A percentile compares a stretch with the other conserved stretches of the same genome.
These are phyloP conservation scores for Gracilariopsis chorda DNA, from an alignment of 23 red algal species.

Conservation along the genomic window DNA sequence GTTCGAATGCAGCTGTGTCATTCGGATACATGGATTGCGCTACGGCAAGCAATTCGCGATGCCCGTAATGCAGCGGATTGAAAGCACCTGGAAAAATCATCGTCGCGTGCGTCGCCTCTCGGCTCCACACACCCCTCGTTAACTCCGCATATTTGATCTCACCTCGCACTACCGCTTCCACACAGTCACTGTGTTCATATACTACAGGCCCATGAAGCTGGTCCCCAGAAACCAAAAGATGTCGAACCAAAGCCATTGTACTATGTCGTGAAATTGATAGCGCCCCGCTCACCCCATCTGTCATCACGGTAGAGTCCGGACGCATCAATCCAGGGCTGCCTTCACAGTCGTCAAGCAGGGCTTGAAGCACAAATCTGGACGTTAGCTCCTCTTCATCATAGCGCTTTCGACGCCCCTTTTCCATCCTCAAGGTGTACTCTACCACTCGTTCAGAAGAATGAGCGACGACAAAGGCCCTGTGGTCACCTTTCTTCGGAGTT, in stretches of 20 bases:
- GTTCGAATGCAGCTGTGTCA: conserved; percentile 59
- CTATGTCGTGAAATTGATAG: conserved; percentile 32
- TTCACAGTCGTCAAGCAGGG: conserved; percentile 51
- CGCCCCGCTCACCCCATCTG: neutral
- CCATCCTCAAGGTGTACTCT: conserved; percentile 41
- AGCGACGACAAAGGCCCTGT: conserved; percentile 48
- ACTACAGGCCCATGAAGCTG: conserved; percentile 30
- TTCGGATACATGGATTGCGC: conserved; percentile 60
- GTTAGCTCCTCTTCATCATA: conserved; percentile 45
- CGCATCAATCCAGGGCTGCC: neutral
- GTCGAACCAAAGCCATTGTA: conserved; percentile 42
- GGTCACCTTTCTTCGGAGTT: conserved; percentile 30
- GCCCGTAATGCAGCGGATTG: conserved; percentile 91
- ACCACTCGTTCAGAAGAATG: conserved; percentile 4
- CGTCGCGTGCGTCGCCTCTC: conserved; percentile 43
- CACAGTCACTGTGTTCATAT: conserved; percentile 12
- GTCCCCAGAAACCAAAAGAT: conserved; percentile 41
- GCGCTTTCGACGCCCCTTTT: conserved; percentile 39
- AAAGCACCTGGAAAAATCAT: conserved; percentile 81
- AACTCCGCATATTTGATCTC: conserved; percentile 38
- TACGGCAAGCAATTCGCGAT: conserved; percentile 55
- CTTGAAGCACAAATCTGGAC: conserved; percentile 70
- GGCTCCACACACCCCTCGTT: neutral
- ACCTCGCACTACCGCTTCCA: conserved; percentile 17
- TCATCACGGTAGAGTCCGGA: neutral